These are phyloP conservation scores for Naegleria fowleri DNA, from an alignment of 208 protist species.

Conservation along the genomic window DNA sequence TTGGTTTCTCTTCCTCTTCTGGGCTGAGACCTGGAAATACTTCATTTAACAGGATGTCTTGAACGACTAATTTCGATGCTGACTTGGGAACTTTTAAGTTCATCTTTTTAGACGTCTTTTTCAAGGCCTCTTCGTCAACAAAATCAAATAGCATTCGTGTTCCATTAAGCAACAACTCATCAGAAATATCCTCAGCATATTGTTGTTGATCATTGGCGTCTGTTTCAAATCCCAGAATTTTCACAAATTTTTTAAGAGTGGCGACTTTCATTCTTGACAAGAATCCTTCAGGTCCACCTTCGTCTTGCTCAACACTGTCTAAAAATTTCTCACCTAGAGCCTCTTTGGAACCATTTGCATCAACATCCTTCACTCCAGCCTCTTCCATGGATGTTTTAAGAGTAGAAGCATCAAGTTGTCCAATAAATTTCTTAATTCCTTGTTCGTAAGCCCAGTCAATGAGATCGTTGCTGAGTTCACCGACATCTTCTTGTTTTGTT, in stretches of 20 bases:
- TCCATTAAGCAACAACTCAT: constrained; percentile 1
- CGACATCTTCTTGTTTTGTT: too few species aligned
- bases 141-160: not conserved
- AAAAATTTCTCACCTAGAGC: not conserved
- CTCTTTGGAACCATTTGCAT: not conserved
- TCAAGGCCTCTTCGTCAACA: not conserved
- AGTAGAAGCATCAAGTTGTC: not conserved
- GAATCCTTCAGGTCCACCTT: not conserved
- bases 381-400: not conserved
- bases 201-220: not conserved
- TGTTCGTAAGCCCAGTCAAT: not conserved
- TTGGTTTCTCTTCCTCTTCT: not conserved
- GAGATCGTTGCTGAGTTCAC: not conserved
- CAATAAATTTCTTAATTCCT: constrained; percentile 8
- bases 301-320: not conserved
- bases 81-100: not conserved
- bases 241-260: not conserved
- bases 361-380: not conserved
- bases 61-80: not conserved
- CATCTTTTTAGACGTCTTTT: not conserved
- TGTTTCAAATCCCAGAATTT: constrained; percentile 15
- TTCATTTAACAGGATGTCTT: not conserved
- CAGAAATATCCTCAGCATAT: not conserved
- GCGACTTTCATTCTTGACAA: not conserved
- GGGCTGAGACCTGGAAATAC: not conserved